phyloP scores from a whole-genome alignment of 2,329 filamentous ascomycete genomes.

The Fonsecaea erecta region DNA sequence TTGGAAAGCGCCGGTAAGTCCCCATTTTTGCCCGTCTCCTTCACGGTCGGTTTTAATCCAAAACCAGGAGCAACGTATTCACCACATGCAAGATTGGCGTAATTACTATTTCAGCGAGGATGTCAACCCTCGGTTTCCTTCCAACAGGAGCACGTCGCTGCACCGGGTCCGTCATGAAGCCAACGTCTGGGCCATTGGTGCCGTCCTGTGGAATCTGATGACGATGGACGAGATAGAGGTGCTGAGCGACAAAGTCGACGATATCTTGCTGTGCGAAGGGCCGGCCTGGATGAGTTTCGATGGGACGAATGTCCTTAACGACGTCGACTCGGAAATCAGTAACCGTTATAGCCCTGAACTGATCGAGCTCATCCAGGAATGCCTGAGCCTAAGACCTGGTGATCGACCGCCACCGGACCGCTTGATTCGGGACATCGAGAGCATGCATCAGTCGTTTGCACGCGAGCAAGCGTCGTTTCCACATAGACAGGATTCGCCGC shows the following conservation, averaged over 20 bases:
- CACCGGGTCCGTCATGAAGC: conserved; percentile 20
- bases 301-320: conserved; percentile 10
- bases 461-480: not conserved
- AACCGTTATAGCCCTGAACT: conserved; percentile 24
- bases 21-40: not conserved
- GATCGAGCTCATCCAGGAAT: conserved; percentile 15
- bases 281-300: conserved; percentile 3
- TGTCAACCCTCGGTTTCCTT: not conserved
- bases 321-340: not conserved
- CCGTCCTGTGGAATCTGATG: conserved; percentile 22
- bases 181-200: conserved; percentile 29
- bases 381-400: conserved; percentile 15
- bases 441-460: not conserved
- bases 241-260: conserved; percentile 19
- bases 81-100: not conserved
- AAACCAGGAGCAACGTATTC: conserved; percentile 4
- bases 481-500: not conserved
- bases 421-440: not conserved
- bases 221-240: conserved; percentile 21
- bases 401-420: conserved; percentile 8
- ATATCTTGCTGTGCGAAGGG: conserved; percentile 7
- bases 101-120: conserved; percentile 6
- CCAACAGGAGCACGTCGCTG: conserved; percentile 1
- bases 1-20: conserved; percentile 13
- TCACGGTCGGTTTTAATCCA: not conserved